Base-by-base conservation (phyloP, 345 rosid genomes). In the Sonneratia caseolaris region DNA sequence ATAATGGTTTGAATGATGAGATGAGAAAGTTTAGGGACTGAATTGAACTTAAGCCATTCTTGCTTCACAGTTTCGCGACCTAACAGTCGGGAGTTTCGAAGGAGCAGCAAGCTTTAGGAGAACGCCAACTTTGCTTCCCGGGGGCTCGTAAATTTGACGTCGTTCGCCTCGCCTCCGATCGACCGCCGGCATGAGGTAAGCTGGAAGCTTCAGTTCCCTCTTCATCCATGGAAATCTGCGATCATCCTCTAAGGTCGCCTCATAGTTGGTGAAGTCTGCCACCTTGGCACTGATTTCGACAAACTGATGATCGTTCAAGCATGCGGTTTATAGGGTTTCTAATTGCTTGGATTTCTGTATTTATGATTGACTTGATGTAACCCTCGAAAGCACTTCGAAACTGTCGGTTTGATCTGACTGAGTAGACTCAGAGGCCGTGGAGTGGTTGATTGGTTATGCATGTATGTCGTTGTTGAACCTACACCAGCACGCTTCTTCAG, bases 111-210 rank as follows among this genome's bases (percentile, higher is more conserved):
- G 45, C 45, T 42, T 42, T 42, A 42, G 45, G 45, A 42, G 45
- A 42, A 4, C 45, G 45, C 51, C 51, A 10, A 27, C 37, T 27
- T 37, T 27, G 24, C 32, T 56, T 22, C 35, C 12, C 51, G 14
- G 65, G 36, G 11, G 16, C 37, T 8, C 24, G 37, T 35, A 5
- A 35, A 4, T 0, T 62, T 37, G 66, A 35, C 66, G 66, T 6
- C 66, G 66, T 62, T 12, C 16, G 27, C 66, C 32, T 12, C 37
- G 37, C 27, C 66, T 62, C 37, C 66, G 66, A 59, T 62, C 66
- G 1, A 27, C 38, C 38, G 37, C 66, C 66, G 66, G 66, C 66
- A 62, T 62, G 66, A 62, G 66, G 66, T 62, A 62, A 32, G 38
- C 66, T 4, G 38, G 37, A 24, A 32, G 66, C 66, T 35, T 27